Base-by-base conservation (phyloP, 371 early-diverging fungal genomes). In the Lichtheimia corymbifera region DNA sequence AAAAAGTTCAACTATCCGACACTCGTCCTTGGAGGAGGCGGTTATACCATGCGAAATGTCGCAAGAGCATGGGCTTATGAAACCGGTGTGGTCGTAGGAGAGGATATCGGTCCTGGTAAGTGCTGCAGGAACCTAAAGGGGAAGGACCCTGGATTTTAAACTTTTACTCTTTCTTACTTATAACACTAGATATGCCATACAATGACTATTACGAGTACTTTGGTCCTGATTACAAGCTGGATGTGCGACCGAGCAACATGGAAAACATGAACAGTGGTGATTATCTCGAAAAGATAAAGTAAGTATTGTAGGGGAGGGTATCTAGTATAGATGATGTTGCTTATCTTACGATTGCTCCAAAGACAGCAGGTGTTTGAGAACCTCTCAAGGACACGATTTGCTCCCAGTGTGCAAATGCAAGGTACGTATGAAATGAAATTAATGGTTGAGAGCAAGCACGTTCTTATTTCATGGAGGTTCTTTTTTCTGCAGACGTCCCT, bases 51-150 rank as follows among this genome's bases (percentile, higher is more conserved):
- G 52, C 85, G 91, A 28, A 98, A 98, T 76, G 98, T 98, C 22
- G 88, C 93, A 13, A 80, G 95, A 59, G 90, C 89, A 67, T 98
- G 97, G 98, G 85, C 96, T 30, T 94, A 98, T 73, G 98, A 97
- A 70, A 96, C 97, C 5, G 88, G 90, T 2, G 84, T 97, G 27
- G 72, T 93, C 4, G 87, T 89, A 35, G 91, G 92, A 57, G 52
- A 88, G 82, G 98, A 97, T 73, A 83, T 94, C 53, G 96, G 96
- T 30, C 74, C 88, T 47, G 94, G 89, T 66, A 59, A 62, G 66
- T 50, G 44, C 27, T 28, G 28, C 28, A 28, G 35, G 35, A 4
- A 35, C 35, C 9, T 35, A 35, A 35, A 35, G 35, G 35, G 35
- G 35, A 35, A 35, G 35, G 35, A 35, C 35, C 35, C 35, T 35